Conservation (phyloP, 2,329 filamentous ascomycete species). For the Phyllosticta ampelicida region DNA sequence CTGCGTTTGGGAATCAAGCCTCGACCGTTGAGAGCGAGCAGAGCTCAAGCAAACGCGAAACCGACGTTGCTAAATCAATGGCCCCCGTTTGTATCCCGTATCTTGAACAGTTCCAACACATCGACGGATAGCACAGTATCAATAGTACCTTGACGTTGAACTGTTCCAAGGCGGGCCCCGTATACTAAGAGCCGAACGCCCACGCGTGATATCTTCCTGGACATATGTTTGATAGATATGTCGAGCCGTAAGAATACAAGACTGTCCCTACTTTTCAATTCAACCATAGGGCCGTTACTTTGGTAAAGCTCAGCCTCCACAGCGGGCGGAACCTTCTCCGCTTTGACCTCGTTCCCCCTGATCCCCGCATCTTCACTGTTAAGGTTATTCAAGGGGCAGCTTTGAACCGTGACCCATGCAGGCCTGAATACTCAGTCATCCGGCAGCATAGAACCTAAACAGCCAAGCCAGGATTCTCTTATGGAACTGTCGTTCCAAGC, state of each 20-base stretch:
- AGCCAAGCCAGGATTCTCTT: neutral
- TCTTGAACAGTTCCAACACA: neutral
- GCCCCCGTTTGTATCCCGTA: neutral
- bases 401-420: neutral
- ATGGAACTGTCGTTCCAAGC: neutral
- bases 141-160: neutral
- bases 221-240: too few relatives aligned
- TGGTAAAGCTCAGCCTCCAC: neutral
- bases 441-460: neutral
- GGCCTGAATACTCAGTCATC: neutral
- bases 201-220: too few relatives aligned
- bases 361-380: neutral
- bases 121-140: neutral
- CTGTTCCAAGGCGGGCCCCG: neutral
- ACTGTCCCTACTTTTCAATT: neutral
- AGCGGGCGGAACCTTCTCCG: neutral
- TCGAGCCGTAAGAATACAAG: neutral
- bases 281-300: neutral
- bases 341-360: neutral
- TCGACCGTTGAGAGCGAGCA: neutral
- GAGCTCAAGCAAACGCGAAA: neutral
- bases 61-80: neutral
- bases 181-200: neutral
- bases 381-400: neutral
- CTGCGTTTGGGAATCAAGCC: conserved; percentile 55